Conservation (phyloP, 2,329 filamentous ascomycete genomes). For the Fusarium nematophilum region DNA sequence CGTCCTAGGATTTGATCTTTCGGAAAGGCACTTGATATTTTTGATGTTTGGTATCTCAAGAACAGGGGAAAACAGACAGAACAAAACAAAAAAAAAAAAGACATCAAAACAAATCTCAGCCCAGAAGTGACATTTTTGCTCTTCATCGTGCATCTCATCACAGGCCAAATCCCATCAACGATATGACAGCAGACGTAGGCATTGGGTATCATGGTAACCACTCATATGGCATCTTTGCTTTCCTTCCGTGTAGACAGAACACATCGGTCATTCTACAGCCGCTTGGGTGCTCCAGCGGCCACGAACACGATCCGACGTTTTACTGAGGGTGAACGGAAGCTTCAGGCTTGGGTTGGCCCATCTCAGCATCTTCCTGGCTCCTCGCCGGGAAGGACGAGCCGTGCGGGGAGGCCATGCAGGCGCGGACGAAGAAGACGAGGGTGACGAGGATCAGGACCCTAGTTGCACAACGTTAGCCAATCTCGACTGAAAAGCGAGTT, state of each 20-base stretch:
- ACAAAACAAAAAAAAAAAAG: no score
- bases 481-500: neutral
- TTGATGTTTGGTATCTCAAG: no score
- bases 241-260: neutral
- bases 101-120: no score
- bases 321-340: neutral
- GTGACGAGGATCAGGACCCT: constrained; percentile 55
- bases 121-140: no score
- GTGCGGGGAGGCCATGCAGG: constrained; percentile 41
- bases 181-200: neutral
- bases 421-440: constrained; percentile 53
- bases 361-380: constrained; percentile 22
- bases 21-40: no score
- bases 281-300: no score
- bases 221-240: neutral
- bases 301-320: no score
- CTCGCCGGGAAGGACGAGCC: constrained; percentile 20
- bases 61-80: no score
- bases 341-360: constrained; percentile 28
- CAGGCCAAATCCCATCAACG: neutral
- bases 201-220: constrained; percentile 5
- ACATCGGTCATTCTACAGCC: neutral
- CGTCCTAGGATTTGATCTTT: no score
- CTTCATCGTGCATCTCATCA: no score
- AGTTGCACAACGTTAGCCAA: neutral